These are phyloP conservation scores for Fusarium transvaalense DNA, from an alignment of 2,329 filamentous ascomycete species.

Conservation along the genomic window DNA sequence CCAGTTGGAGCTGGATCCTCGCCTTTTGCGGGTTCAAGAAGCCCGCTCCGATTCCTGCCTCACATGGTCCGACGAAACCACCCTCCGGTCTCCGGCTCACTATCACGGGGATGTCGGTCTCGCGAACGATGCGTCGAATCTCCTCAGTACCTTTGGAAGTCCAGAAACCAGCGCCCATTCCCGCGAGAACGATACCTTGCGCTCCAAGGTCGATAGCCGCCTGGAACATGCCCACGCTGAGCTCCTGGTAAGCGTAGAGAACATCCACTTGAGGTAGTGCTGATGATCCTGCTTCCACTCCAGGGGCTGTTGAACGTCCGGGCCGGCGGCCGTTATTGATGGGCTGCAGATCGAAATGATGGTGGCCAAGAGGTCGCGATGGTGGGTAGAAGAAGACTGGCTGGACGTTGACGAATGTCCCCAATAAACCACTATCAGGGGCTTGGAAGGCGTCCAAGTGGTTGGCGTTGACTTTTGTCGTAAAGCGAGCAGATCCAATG, in stretches of 20 bases:
- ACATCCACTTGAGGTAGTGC: slow-evolving; percentile 68
- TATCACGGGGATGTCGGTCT: slow-evolving; percentile 62
- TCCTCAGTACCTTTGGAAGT: slow-evolving; percentile 55
- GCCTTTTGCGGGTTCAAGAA: slow-evolving; percentile 69
- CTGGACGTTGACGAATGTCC: slow-evolving; percentile 68
- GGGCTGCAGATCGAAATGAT: slow-evolving; percentile 56
- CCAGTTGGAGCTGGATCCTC: slow-evolving; percentile 63
- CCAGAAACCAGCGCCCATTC: slow-evolving; percentile 66
- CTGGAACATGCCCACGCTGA: slow-evolving; percentile 61
- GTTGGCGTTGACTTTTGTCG: slow-evolving; percentile 73
- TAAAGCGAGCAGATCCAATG: slow-evolving; percentile 68
- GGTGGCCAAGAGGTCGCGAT: slow-evolving; percentile 60
- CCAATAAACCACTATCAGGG: slow-evolving; percentile 68
- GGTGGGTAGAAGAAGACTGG: slow-evolving; percentile 72
- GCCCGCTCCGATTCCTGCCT: slow-evolving; percentile 59
- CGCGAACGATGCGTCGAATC: slow-evolving; percentile 59
- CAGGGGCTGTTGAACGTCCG: slow-evolving; percentile 9
- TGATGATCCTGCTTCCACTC: slow-evolving; percentile 21
- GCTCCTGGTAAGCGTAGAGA: slow-evolving; percentile 67
- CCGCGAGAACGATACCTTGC: slow-evolving; percentile 67
- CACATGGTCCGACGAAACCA: slow-evolving; percentile 62
- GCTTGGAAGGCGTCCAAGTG: slow-evolving; percentile 72
- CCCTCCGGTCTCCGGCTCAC: slow-evolving; percentile 64
- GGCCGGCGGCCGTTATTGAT: slow-evolving; percentile 23
- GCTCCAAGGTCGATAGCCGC: slow-evolving; percentile 64